Percentiles rank a stretch among this genome's conserved stretches.
Evolutionary conservation across 2,329 filamentous ascomycete genomes (phyloP).

Genomic region (Blastomyces silverae): DNA sequence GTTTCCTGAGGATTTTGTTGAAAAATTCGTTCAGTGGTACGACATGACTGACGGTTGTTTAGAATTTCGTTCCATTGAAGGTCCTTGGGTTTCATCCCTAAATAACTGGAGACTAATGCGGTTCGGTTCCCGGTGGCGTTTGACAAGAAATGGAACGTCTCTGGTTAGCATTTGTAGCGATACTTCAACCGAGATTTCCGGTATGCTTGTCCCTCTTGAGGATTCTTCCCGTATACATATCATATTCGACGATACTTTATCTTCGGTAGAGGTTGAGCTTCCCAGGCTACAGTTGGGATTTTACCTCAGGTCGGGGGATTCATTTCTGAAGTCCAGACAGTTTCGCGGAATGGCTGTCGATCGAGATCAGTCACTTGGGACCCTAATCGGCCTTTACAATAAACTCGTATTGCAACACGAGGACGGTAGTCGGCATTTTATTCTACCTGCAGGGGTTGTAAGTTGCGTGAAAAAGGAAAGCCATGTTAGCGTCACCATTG

Average conservation of each 20-base stretch:
- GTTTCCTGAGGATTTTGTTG: constrained; percentile 34
- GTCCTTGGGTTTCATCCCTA: constrained; percentile 27
- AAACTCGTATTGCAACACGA: constrained; percentile 43
- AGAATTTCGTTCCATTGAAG: constrained; percentile 29
- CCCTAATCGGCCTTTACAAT: constrained; percentile 46
- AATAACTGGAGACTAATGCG: constrained; percentile 30
- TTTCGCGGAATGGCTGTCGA: constrained; percentile 49
- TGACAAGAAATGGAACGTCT: constrained; percentile 22
- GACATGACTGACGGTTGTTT: constrained; percentile 26
- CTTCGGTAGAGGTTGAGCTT: constrained; percentile 37
- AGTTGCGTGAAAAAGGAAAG: constrained; percentile 17
- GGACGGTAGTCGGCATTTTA: constrained; percentile 30
- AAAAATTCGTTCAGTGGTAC: constrained; percentile 46
- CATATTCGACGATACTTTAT: constrained; percentile 19
- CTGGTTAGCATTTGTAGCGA: constrained; percentile 34
- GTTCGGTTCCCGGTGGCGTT: background rate
- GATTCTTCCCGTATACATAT: constrained; percentile 33
- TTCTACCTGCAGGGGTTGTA: constrained; percentile 37
- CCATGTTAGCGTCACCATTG: constrained; percentile 38
- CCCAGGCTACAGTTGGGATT: constrained; percentile 48
- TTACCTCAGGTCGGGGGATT: constrained; percentile 26
- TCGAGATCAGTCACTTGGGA: constrained; percentile 41
- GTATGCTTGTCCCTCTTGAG: constrained; percentile 39
- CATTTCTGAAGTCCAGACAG: constrained; percentile 42
- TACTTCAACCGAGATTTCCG: constrained; percentile 30